Evolutionary conservation across 2,329 filamentous ascomycete genomes (phyloP), one percentile per base, ranked within the genome.

Genomic region (Stagonosporopsis vannaccii): DNA sequence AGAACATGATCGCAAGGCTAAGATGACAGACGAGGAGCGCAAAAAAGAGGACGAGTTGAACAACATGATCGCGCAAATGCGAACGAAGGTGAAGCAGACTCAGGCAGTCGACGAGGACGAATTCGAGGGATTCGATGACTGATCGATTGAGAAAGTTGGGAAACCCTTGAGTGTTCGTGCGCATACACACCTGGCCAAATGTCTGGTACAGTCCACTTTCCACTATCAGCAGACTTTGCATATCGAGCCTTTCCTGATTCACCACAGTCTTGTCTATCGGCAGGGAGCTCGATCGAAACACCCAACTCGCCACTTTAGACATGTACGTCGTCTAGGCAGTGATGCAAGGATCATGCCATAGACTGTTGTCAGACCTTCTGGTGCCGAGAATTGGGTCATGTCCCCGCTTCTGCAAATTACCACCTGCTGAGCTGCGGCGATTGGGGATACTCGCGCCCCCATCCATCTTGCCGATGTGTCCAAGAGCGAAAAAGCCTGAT

Each of bases 111-210:
- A 61, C 8, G 62, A 62, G 35, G 66, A 65, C 17, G 68, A 73
- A 52, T 75, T 75, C 60, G 60, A 75, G 33, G 74, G 73, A 4
- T 75, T 75, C 45, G 72, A 71, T 45, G 72, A 74, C 57, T 75
- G 52, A 61, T n/a, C 26, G 15, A 37, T 19, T 7, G 12, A 20
- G 11, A 37, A 39, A 13, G 32, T 2, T 13, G 26, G 11, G 26
- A 23, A 23, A 3, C 32, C 4, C 17, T 25, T 15, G 7, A 37
- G 28, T 30, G 11, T 25, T 28, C 20, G 22, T 20, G 30, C 36
- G 13, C 25, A 28, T 26, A 2, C 28, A 13, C 15, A 9, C 15
- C 3, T 15, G 40, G 22, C 15, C 23, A 35, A 15, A 44, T 4
- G n/a, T n/a, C 20, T 7, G 9, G 26, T 8, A 11, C 39, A 15